phyloP scores from a whole-genome alignment of 2,329 filamentous ascomycete genomes.

The Nemania sp. region DNA sequence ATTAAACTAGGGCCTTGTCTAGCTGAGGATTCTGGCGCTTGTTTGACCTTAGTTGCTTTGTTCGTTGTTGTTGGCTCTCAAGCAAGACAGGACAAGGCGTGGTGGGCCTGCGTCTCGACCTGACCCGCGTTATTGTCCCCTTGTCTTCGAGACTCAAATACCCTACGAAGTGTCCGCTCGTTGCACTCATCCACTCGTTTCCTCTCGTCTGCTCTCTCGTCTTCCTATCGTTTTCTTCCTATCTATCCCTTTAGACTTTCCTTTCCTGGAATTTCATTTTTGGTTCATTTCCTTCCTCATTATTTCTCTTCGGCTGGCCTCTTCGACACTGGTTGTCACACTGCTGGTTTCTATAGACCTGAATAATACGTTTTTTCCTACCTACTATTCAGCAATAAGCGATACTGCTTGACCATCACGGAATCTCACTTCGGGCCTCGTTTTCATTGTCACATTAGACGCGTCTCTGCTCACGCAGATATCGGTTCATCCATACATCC shows the following conservation, averaged over 20 bases:
- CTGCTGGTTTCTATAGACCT: not conserved
- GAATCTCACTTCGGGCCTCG: not conserved
- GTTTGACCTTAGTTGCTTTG: too few species aligned
- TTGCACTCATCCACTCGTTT: not conserved
- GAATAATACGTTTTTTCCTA: not conserved
- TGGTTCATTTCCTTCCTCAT: not conserved
- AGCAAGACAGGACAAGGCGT: too few species aligned
- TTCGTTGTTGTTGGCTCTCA: too few species aligned
- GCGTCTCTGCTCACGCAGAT: not conserved
- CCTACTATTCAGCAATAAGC: slow-evolving; percentile 7
- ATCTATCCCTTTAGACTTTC: not conserved
- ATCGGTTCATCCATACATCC: not conserved
- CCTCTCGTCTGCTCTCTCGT: not conserved
- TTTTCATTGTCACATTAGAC: not conserved
- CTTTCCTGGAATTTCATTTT: not conserved
- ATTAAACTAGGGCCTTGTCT: not conserved
- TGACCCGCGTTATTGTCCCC: slow-evolving; percentile 3
- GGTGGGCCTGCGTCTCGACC: too few species aligned
- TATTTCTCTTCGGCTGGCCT: slow-evolving; percentile 5
- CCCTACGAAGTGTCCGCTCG: slow-evolving; percentile 11
- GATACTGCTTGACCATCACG: too few species aligned
- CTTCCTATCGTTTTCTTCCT: not conserved
- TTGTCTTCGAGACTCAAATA: slow-evolving; percentile 28
- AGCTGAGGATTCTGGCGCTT: slow-evolving; percentile 8
- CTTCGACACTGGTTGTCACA: slow-evolving; percentile 25